Conservation (phyloP, 2,329 filamentous ascomycete genomes). For the Diaporthe longicolla region DNA sequence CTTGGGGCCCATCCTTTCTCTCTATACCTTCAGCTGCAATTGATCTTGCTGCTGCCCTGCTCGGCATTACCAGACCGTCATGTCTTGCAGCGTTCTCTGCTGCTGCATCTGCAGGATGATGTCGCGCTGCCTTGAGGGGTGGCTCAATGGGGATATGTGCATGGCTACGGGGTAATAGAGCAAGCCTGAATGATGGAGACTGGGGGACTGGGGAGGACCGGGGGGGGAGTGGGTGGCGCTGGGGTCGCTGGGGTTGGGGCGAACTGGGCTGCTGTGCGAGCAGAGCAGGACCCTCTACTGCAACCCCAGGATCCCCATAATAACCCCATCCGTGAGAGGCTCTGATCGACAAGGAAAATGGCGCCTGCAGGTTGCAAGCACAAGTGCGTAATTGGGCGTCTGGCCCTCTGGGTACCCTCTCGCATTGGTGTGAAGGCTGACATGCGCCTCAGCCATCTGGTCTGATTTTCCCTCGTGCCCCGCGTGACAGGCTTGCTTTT, state of each 20-base stretch:
- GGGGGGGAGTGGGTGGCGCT: not conserved
- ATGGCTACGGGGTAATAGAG: not conserved
- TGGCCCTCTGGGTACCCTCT: too few species aligned
- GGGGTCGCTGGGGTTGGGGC: slow-evolving; percentile 7
- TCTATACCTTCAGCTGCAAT: not conserved
- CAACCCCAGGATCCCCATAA: slow-evolving; percentile 19
- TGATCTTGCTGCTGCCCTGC: not conserved
- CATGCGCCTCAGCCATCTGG: slow-evolving; percentile 8
- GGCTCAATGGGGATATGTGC: not conserved
- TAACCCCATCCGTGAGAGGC: slow-evolving; percentile 31
- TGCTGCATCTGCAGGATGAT: slow-evolving; percentile 5
- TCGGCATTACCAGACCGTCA: not conserved
- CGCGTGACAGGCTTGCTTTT: slow-evolving; percentile 32
- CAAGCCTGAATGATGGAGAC: not conserved
- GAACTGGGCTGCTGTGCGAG: too few species aligned
- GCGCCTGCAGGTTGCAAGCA: slow-evolving; percentile 17
- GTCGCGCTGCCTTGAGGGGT: slow-evolving; percentile 5
- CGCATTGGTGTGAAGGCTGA: not conserved
- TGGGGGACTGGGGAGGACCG: not conserved
- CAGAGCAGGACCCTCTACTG: not conserved
- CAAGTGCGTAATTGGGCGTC: slow-evolving; percentile 17
- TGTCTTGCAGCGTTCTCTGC: not conserved
- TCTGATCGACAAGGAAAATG: slow-evolving; percentile 24
- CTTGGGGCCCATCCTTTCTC: not conserved
- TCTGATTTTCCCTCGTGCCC: slow-evolving; percentile 17